These are phyloP conservation scores for Microbotryum saponariae DNA, from an alignment of 1,284 basidiomycete genomes.

Conservation along the genomic window DNA sequence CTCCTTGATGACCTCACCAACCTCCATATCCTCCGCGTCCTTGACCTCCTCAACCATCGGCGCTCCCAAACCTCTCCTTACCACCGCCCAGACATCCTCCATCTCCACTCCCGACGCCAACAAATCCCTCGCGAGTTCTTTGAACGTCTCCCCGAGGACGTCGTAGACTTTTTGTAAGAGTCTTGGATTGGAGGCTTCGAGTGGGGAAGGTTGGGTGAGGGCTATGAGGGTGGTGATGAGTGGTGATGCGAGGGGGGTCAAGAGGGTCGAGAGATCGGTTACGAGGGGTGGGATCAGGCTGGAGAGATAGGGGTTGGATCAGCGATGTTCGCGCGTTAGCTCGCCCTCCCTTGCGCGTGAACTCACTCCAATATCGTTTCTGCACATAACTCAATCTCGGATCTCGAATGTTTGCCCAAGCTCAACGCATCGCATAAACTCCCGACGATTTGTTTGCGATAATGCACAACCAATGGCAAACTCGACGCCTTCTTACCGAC, in stretches of 20 bases:
- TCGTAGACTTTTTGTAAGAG: constrained; percentile 33
- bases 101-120: constrained; percentile 12
- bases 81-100: constrained; percentile 25
- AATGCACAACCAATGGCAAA: constrained; percentile 34
- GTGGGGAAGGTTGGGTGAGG: constrained; percentile 23
- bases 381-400: constrained; percentile 28
- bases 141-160: constrained; percentile 33
- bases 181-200: constrained; percentile 24
- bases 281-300: constrained; percentile 35
- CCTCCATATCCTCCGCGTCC: background rate
- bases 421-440: constrained; percentile 23
- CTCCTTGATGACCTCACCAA: constrained; percentile 1
- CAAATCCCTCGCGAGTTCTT: constrained; percentile 32
- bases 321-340: background rate
- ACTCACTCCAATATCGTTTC: constrained; percentile 30
- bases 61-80: constrained; percentile 19
- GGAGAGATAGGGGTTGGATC: background rate
- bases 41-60: constrained; percentile 1
- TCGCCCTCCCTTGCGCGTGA: background rate
- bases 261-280: constrained; percentile 31
- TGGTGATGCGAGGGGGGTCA: constrained; percentile 19
- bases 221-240: constrained; percentile 26
- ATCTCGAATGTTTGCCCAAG: background rate
- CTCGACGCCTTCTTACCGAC: constrained; percentile 29
- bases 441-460: constrained; percentile 27